These are phyloP conservation scores for Colletotrichum tofieldiae DNA, from an alignment of 2,329 filamentous ascomycete genomes.

Conservation along the genomic window DNA sequence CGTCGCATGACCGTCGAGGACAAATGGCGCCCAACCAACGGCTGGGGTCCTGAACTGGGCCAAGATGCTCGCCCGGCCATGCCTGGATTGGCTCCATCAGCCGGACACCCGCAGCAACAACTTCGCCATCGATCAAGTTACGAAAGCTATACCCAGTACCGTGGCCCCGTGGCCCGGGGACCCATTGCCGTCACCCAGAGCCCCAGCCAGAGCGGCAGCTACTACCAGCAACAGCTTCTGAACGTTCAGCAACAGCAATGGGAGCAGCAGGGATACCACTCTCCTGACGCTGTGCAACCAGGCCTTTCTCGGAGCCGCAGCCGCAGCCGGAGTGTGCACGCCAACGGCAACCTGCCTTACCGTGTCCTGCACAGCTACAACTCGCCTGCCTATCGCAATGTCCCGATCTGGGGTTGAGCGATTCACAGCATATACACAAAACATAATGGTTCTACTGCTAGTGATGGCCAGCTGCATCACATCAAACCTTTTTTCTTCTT, in stretches of 20 bases:
- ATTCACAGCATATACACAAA: neutral
- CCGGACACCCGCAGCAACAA: conserved; percentile 35
- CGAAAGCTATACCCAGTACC: conserved; percentile 47
- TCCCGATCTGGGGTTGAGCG: conserved; percentile 69
- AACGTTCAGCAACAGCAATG: conserved; percentile 45
- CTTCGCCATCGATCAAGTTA: conserved; percentile 54
- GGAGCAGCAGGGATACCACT: conserved; percentile 49
- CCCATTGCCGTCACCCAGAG: conserved; percentile 36
- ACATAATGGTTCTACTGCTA: conserved; percentile 34
- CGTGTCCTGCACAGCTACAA: conserved; percentile 73
- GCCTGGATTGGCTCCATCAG: conserved; percentile 28
- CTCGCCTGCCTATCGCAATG: conserved; percentile 69
- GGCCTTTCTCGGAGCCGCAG: conserved; percentile 43
- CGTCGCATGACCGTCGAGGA: conserved; percentile 28
- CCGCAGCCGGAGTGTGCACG: conserved; percentile 34
- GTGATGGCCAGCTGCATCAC: conserved; percentile 36
- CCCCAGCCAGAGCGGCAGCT: conserved; percentile 31
- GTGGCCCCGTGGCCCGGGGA: conserved; percentile 36
- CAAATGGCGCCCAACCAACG: conserved; percentile 21
- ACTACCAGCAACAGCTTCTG: conserved; percentile 41
- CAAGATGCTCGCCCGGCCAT: neutral
- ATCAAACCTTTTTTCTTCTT: too few relatives aligned
- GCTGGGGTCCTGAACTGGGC: neutral
- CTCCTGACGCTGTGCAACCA: conserved; percentile 52
- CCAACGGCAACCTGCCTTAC: conserved; percentile 57